Conservation (phyloP, 1,284 basidiomycete species). For the Pseudozyma sp. region DNA sequence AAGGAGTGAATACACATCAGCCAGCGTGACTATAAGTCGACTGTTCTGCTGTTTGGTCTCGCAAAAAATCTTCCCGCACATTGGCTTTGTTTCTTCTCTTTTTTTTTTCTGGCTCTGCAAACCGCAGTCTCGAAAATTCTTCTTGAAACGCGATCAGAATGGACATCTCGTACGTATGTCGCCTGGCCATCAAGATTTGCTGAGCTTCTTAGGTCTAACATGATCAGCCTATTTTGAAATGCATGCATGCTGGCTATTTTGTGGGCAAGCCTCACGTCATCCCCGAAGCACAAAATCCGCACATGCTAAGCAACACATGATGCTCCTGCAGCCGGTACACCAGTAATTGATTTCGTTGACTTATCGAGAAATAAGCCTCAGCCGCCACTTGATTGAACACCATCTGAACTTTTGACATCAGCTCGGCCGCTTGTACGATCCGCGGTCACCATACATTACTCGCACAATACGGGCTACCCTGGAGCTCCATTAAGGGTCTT, state of each 20-base stretch:
- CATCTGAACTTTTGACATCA: too few relatives aligned
- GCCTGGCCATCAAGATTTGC: too few relatives aligned
- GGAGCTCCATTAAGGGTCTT: too few relatives aligned
- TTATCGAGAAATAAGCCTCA: too few relatives aligned
- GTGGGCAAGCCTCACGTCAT: too few relatives aligned
- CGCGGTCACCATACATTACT: too few relatives aligned
- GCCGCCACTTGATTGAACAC: too few relatives aligned
- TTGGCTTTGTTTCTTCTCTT: background rate
- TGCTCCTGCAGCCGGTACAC: background rate
- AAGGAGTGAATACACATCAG: background rate
- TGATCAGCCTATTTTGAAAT: background rate
- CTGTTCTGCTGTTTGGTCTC: background rate
- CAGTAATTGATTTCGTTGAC: too few relatives aligned
- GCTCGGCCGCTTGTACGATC: too few relatives aligned
- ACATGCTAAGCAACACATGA: background rate
- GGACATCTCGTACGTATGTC: background rate
- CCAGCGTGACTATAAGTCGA: constrained; percentile 13
- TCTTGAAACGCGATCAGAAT: background rate
- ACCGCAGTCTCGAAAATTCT: constrained; percentile 5
- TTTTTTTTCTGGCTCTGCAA: background rate
- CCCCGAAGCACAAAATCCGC: background rate
- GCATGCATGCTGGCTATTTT: background rate
- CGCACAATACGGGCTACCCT: too few relatives aligned
- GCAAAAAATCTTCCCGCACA: background rate
- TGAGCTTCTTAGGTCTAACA: background rate